Evolutionary conservation across 176 grass and related monocot species (phyloP).

Genomic region (Carex myosuroides): DNA sequence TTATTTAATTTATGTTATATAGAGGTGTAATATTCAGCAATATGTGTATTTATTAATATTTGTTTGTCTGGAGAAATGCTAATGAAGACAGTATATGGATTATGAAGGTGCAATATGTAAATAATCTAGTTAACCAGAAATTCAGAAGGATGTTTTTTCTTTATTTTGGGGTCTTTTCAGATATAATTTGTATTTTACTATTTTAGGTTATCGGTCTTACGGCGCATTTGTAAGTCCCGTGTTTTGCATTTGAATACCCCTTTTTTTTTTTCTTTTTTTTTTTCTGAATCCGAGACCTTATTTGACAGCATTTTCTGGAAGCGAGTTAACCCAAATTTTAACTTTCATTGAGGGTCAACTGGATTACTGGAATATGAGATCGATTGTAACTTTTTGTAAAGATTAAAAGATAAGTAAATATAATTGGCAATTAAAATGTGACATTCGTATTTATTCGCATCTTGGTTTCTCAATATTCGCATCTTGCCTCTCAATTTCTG

Average conservation of each 20-base stretch:
- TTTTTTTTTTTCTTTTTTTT: background rate
- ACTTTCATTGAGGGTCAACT: too few species aligned
- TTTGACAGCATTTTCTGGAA: background rate
- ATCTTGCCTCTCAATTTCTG: background rate
- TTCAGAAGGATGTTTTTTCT: background rate
- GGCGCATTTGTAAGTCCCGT: too few species aligned
- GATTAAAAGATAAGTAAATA: too few species aligned
- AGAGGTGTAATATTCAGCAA: background rate
- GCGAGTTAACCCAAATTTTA: background rate
- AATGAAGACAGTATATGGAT: background rate
- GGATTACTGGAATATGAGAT: too few species aligned
- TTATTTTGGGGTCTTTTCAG: background rate
- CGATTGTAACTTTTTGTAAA: too few species aligned
- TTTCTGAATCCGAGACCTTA: background rate
- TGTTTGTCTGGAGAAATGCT: background rate
- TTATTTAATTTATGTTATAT: background rate
- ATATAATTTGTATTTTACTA: background rate
- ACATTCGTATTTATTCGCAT: background rate
- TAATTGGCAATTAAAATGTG: background rate
- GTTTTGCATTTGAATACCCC: background rate
- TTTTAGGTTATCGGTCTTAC: too few species aligned
- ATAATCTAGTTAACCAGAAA: background rate
- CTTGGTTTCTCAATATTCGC: too few species aligned
- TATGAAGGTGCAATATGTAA: background rate
- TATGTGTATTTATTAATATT: too few species aligned